These are phyloP conservation scores for Calonectria multiphialidica DNA, from an alignment of 2,329 filamentous ascomycete genomes.

Conservation along the genomic window DNA sequence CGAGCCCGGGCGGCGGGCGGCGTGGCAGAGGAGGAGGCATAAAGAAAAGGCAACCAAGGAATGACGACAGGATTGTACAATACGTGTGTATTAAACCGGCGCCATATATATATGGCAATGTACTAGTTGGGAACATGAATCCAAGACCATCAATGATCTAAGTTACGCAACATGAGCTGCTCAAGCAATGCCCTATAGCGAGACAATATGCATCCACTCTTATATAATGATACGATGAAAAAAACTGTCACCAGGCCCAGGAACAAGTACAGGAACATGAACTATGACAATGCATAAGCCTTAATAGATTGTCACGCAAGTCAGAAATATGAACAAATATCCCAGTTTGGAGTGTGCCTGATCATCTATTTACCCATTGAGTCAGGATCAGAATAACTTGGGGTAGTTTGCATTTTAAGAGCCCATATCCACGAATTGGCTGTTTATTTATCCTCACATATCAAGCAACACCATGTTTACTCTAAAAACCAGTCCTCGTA, in stretches of 20 bases:
- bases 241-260: background rate
- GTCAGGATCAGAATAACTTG: no score
- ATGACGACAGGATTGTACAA: slow-evolving; percentile 42
- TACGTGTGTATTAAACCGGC: slow-evolving; percentile 44
- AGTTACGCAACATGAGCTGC: background rate
- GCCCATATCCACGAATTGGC: background rate
- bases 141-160: slow-evolving; percentile 31
- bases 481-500: background rate
- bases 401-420: no score
- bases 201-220: background rate
- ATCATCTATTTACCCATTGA: no score
- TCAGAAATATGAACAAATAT: no score
- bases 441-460: background rate
- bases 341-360: no score
- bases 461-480: background rate
- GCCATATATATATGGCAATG: slow-evolving; percentile 40
- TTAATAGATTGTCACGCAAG: no score
- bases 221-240: background rate
- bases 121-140: slow-evolving; percentile 41
- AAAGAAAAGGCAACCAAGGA: slow-evolving; percentile 6
- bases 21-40: slow-evolving; percentile 48
- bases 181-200: background rate
- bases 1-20: slow-evolving; percentile 54
- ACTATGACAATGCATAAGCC: background rate
- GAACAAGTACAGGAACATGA: background rate